Base-by-base conservation (phyloP, 805 yeast species). In the Cyberlindnera meyerae region DNA sequence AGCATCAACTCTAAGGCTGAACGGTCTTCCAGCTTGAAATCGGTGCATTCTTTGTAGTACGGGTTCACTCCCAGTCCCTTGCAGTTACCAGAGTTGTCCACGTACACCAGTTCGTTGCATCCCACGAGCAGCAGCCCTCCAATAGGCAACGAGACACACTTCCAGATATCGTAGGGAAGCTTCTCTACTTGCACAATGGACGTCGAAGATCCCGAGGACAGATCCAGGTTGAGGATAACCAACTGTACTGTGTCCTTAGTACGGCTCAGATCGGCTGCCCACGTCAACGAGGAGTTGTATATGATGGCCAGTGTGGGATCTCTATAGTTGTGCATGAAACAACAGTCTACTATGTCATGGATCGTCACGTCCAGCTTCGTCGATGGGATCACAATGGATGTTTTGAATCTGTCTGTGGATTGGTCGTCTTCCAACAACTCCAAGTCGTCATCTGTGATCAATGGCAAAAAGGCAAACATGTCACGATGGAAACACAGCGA, bases 251-350 rank as follows among this genome's bases (percentile, higher is more conserved):
- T 81, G 51, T 86, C 95, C 50, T 77, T 80, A 6, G 61, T 64
- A 33, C 70, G 61, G 2, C 80, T 70, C 24, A 82, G 60, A 36
- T 74, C 70, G 0, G 96, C 96, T 0, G 94, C 79, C 95, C 96
- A 86, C 0, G 88, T 76, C 14, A 72, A 66, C 13, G 61, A 63
- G 22, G 76, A 75, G 36, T 77, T 72, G 44, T 64, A 74, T 18
- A 87, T 54, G 5, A 87, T 68, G 0, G 82, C 90, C 15, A 87
- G 47, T 0, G 97, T 89, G 0, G 97, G 95, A 40, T 82, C 93
- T 45, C 82, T 65, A 53, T 86, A 90, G 38, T 80, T 80, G 51
- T 77, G 60, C 27, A 90, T 58, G 54, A 84, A 89, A 33, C 75
- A 77, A 47, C 81, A 68, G 52, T 85, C 95, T 2, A 82, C 65